Evolutionary conservation across 2,329 filamentous ascomycete species (phyloP).

Genomic region (Rhynchosporium agropyri): DNA sequence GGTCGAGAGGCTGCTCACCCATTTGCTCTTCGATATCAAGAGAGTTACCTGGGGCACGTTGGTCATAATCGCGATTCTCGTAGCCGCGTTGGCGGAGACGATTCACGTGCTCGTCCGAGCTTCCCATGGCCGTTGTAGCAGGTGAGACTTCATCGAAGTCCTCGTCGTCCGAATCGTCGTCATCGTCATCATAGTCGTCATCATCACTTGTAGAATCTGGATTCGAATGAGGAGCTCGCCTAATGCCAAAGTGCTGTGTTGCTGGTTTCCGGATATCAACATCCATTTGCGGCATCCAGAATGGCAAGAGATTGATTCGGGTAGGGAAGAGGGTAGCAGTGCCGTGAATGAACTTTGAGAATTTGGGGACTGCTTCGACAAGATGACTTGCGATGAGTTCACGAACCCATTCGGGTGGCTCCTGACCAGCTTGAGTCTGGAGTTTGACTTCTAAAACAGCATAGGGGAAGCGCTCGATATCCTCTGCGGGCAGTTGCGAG

Average conservation of each 20-base stretch:
- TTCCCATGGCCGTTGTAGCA: constrained; percentile 22
- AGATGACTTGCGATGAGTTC: constrained; percentile 91
- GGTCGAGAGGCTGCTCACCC: constrained; percentile 53
- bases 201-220: constrained; percentile 79
- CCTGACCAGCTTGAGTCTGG: constrained; percentile 92
- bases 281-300: constrained; percentile 99
- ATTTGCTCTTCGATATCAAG: constrained; percentile 86
- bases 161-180: constrained; percentile 66
- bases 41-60: constrained; percentile 44
- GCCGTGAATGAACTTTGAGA: constrained; percentile 98
- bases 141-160: constrained; percentile 42
- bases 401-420: constrained; percentile 94
- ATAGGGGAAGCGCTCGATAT: constrained; percentile 91
- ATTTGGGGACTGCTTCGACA: constrained; percentile 98
- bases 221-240: constrained; percentile 71
- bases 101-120: constrained; percentile 32
- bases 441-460: constrained; percentile 96
- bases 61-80: constrained; percentile 30
- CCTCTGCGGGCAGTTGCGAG: constrained; percentile 79
- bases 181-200: constrained; percentile 70
- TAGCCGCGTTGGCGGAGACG: constrained; percentile 32
- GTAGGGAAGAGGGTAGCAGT: constrained; percentile 84
- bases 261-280: constrained; percentile 94
- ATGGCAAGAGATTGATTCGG: constrained; percentile 87
- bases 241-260: constrained; percentile 85